phyloP scores from a whole-genome alignment of 1,139 yeast species.

The Suhomyces kunorum region DNA sequence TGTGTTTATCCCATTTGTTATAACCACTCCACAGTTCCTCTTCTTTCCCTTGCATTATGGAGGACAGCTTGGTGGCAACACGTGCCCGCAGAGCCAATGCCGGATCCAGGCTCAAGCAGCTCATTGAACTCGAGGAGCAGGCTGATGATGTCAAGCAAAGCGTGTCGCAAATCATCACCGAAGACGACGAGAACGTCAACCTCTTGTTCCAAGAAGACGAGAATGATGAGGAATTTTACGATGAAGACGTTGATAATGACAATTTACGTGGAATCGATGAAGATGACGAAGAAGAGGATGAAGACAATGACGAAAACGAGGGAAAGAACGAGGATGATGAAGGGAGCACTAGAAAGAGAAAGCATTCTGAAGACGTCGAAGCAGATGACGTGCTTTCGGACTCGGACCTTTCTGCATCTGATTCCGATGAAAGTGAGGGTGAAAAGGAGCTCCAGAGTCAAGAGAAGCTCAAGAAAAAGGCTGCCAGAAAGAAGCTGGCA shows the following conservation, averaged over 20 bases:
- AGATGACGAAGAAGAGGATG: constrained; percentile 27
- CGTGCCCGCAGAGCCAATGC: constrained; percentile 84
- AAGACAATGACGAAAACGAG: constrained; percentile 17
- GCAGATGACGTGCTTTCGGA: constrained; percentile 54
- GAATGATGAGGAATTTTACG: constrained; percentile 72
- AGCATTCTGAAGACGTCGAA: constrained; percentile 17
- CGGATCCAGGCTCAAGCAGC: constrained; percentile 76
- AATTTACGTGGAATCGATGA: constrained; percentile 29
- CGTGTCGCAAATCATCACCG: constrained; percentile 42
- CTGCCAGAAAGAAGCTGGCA: constrained; percentile 31
- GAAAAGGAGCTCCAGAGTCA: constrained; percentile 61
- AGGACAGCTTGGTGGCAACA: constrained; percentile 63
- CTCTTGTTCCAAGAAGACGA: constrained; percentile 83
- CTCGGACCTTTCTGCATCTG: constrained; percentile 52
- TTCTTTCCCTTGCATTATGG: constrained; percentile 12
- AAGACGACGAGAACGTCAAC: constrained; percentile 73
- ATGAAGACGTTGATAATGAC: constrained; percentile 29
- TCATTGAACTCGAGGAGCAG: constrained; percentile 68
- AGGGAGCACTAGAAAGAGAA: constrained; percentile 17
- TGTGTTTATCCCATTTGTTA: too few species aligned
- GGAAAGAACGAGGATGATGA: constrained; percentile 27
- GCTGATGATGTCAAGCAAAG: constrained; percentile 34
- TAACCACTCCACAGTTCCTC: not conserved
- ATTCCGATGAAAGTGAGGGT: constrained; percentile 64
- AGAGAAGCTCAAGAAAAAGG: constrained; percentile 46